Evolutionary conservation across 2,329 filamentous ascomycete species (phyloP).

Genomic region (Didymosphaeria variabile): DNA sequence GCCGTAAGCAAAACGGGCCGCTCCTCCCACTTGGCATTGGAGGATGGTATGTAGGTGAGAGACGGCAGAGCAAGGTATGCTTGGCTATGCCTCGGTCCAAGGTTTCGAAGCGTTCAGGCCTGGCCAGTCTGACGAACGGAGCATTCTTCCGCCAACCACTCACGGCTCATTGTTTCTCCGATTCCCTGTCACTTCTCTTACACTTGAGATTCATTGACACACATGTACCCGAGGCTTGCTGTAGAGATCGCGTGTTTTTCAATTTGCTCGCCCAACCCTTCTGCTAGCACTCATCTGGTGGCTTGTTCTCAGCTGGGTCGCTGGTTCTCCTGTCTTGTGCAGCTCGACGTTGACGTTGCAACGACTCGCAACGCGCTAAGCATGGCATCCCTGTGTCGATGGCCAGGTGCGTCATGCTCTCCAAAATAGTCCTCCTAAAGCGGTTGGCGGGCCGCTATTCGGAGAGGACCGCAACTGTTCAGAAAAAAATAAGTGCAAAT

Average conservation of each 20-base stretch:
- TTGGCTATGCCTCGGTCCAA: conserved; percentile 19
- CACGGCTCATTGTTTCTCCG: conserved; percentile 24
- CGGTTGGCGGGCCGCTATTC: conserved; percentile 4
- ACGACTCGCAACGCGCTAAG: conserved; percentile 13
- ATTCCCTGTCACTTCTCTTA: conserved; percentile 21
- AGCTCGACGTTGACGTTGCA: conserved; percentile 14
- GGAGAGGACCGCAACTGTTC: neutral
- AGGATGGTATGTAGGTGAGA: neutral
- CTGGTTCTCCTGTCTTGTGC: conserved; percentile 13
- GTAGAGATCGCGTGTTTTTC: neutral
- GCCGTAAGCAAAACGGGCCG: neutral
- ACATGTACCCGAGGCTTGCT: conserved; percentile 3
- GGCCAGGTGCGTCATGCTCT: conserved; percentile 7
- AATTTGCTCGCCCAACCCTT: conserved; percentile 5
- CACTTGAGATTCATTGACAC: neutral
- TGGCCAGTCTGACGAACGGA: conserved; percentile 20
- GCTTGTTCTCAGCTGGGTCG: neutral
- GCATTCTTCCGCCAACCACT: conserved; percentile 17
- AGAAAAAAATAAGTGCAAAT: conserved; percentile 1
- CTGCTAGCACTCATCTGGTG: neutral
- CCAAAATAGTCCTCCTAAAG: conserved; percentile 2
- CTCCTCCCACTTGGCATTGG: neutral
- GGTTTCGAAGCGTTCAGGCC: conserved; percentile 18
- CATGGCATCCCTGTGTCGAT: conserved; percentile 24
- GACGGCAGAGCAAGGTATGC: neutral